Evolutionary conservation across 1,139 yeast species (phyloP), one percentile per base, ranked within the genome.

Genomic region (Hemisphaericaspora xylofermentans): DNA sequence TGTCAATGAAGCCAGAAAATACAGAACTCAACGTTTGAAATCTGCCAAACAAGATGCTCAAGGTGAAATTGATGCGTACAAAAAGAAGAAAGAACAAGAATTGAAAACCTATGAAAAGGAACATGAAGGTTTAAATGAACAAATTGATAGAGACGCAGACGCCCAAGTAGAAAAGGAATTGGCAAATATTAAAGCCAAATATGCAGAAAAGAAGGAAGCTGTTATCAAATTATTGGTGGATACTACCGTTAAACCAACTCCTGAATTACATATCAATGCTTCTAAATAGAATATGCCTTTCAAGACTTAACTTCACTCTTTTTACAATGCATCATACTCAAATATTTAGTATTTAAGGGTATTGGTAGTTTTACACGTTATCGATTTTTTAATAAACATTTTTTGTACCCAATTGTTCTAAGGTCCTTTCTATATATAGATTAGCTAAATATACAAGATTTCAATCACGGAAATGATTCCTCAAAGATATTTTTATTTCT

Each of bases 1-100:
- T 51, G 98, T 93, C 50, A 80, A 89, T 54, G 85, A 84, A 61
- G 96, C 98, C 28, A 86, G 96, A 72, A 74, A 80, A 54, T 83
- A 83, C 73, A 88, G 96, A 66, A 79, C 95, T 34, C 82, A 80
- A 59, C 86, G 95, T 55, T 76, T 93, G 64, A 93, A 93, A 78
- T 89, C 94, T 35, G 97, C 98, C 42, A 91, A 89, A 74, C 72
- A 84, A 33, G 98, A 93, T 62, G 98, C 98, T 31, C 85, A 89
- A 52, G 71, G 77, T 45, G 98, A 93, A 66, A 88, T 93, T 57
- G 88, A 84, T 51, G 84, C 81, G 44, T 93, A 93, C 78, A 89
- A 88, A 74, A 66, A 76, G 44, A 80, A 81, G 63, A 93, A 91
- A 74, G 97, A 91, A 54, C 72, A 68, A 35, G 97, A 93, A 66